Evolutionary conservation across 257 asterid genomes (phyloP).

Genomic region (Solanum virginianum): DNA sequence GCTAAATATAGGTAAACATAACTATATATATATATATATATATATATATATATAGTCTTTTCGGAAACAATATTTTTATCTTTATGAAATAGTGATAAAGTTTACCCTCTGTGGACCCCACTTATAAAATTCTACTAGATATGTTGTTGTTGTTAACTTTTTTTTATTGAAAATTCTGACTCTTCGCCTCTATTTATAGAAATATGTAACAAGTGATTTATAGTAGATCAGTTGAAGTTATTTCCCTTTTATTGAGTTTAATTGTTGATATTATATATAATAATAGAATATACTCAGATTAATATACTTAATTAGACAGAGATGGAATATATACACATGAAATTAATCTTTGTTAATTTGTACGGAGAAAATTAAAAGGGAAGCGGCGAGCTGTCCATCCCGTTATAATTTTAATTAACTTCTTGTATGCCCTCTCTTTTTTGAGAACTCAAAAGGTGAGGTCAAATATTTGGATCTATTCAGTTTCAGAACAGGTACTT

Average conservation of each 20-base stretch:
- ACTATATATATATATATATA: too few species aligned
- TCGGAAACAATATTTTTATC: fast-evolving
- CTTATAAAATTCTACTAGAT: too few species aligned
- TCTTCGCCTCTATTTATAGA: background rate
- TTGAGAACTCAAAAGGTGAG: background rate
- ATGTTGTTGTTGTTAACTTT: background rate
- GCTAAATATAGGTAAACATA: background rate
- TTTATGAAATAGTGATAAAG: too few species aligned
- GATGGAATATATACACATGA: background rate
- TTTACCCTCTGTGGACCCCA: too few species aligned
- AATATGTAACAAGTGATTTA: background rate
- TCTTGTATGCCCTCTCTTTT: background rate
- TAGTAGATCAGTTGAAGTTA: background rate
- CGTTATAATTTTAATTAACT: background rate
- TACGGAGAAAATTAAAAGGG: background rate
- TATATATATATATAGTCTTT: too few species aligned
- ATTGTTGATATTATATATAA: background rate
- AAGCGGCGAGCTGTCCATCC: background rate
- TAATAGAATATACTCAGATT: background rate
- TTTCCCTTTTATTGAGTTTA: background rate
- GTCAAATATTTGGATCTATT: background rate
- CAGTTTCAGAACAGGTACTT: background rate
- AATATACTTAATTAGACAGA: background rate
- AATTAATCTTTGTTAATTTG: background rate
- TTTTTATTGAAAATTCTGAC: background rate